Evolutionary conservation across 2,329 filamentous ascomycete genomes (phyloP), one percentile per base, ranked within the genome.

Genomic region (Xylariaceae sp.): DNA sequence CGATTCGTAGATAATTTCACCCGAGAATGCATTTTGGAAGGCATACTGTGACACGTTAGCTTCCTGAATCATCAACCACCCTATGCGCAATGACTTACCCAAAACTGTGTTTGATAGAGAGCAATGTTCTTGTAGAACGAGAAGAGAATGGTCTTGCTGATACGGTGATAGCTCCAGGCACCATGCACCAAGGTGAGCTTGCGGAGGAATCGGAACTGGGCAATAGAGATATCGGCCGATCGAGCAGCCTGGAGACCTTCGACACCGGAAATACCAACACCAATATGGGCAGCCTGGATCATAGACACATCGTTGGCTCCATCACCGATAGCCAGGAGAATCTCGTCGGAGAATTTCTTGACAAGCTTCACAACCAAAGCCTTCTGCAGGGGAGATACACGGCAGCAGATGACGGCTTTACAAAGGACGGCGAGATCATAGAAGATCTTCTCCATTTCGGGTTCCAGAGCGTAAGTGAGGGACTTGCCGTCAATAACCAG

Each of bases 91-190:
- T 1, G 13, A 79, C 87, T 78, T 80, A 92, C 89, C 91, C 95
- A 99, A 73, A 99, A 99, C 73, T 99, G 95, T 61, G 95, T 99
- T 89, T 99, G 92, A 77, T 97, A 99, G 62, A 99, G 80, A 17
- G 92, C 88, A 66, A 97, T 97, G 77, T 99, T 99, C 82, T 99
- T 99, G 82, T 99, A 99, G 75, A 97, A 99, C 5, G 94, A 97
- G 77, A 96, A 99, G 63, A 99, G 76, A 69, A 99, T 97, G 60
- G 96, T 92, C 77, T 96, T 96, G 82, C 89, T 93, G 72, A 99
- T 88, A 60, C 94, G 89, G 73, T 97, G 93, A 73, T 99, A 99
- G 72, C 91, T 96, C 94, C 94, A 99, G 4, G 92, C 88, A 23
- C 94, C 94, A 71, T 99, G 94, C 9, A 99, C 94, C 30, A 99